Evolutionary conservation across 2,329 filamentous ascomycete species (phyloP).

Genomic region (Immersiporthe knoxdaviesiana): DNA sequence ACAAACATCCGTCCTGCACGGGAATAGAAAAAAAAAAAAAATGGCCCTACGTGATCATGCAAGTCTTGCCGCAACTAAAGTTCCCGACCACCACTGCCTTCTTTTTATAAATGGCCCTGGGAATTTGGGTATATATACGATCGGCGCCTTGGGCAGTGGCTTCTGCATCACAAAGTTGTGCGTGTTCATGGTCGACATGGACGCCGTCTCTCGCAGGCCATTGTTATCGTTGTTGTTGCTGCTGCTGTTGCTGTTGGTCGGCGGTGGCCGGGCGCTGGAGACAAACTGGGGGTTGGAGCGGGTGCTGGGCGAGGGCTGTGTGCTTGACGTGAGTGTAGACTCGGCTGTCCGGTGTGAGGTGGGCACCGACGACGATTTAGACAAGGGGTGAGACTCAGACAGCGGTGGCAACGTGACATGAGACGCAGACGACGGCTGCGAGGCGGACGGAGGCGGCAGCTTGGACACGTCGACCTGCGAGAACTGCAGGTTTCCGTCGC

Average conservation of each 20-base stretch:
- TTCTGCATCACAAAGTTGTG: conserved; percentile 23
- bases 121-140: conserved; percentile 25
- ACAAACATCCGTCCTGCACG: background rate
- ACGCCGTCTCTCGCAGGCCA: conserved; percentile 18
- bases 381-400: conserved; percentile 6
- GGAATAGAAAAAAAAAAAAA: background rate
- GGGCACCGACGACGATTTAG: background rate
- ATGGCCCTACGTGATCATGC: conserved; percentile 26
- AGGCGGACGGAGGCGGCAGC: conserved; percentile 12
- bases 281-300: conserved; percentile 8
- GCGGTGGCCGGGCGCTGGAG: background rate
- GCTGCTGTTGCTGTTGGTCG: background rate
- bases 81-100: conserved; percentile 30
- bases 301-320: conserved; percentile 6
- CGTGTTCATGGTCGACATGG: conserved; percentile 24
- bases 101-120: conserved; percentile 26
- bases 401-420: conserved; percentile 6
- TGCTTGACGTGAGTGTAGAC: background rate
- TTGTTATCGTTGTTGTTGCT: background rate
- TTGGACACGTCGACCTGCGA: conserved; percentile 23
- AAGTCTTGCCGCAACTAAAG: conserved; percentile 29
- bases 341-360: background rate
- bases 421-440: conserved; percentile 1
- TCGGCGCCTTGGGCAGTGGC: conserved; percentile 25
- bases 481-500: conserved; percentile 19